A percentile compares a stretch with the other conserved stretches of the same genome.
These are phyloP conservation scores for Henningerozyma blattae DNA, from an alignment of 805 yeast genomes.

Conservation along the genomic window DNA sequence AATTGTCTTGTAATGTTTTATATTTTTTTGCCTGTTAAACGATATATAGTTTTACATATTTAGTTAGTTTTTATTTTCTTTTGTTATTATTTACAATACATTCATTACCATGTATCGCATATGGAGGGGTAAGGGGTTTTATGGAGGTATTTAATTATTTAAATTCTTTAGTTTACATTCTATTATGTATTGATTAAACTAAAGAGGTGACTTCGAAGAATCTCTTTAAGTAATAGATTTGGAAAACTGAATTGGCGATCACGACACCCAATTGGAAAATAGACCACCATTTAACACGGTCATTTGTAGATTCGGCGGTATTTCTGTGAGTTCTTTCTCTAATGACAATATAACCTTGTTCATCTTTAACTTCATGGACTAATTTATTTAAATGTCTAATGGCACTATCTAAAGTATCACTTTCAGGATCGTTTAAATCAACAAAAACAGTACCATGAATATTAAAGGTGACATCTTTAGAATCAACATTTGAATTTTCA, in stretches of 20 bases:
- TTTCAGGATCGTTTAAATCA: constrained; percentile 62
- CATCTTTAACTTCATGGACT: constrained; percentile 81
- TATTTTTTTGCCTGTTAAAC: too few relatives aligned
- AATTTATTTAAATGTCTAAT: constrained; percentile 63
- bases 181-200: constrained; percentile 41
- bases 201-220: constrained; percentile 91
- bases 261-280: constrained; percentile 82
- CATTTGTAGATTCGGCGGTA: constrained; percentile 95
- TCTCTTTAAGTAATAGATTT: constrained; percentile 84
- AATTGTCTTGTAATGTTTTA: too few relatives aligned
- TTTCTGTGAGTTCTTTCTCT: constrained; percentile 97
- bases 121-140: too few relatives aligned
- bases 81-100: too few relatives aligned
- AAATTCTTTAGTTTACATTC: too few relatives aligned
- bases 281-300: constrained; percentile 97
- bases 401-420: constrained; percentile 74
- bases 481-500: constrained; percentile 56
- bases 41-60: too few relatives aligned
- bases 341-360: constrained; percentile 81
- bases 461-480: constrained; percentile 89
- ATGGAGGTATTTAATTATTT: too few relatives aligned
- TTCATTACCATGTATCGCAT: too few relatives aligned
- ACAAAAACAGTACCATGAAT: constrained; percentile 87
- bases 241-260: constrained; percentile 78
- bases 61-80: too few relatives aligned